Percentiles rank a stretch among this genome's conserved stretches.
These are phyloP conservation scores for Penicillium corylophilum DNA, from an alignment of 2,329 filamentous ascomycete species.

Conservation along the genomic window DNA sequence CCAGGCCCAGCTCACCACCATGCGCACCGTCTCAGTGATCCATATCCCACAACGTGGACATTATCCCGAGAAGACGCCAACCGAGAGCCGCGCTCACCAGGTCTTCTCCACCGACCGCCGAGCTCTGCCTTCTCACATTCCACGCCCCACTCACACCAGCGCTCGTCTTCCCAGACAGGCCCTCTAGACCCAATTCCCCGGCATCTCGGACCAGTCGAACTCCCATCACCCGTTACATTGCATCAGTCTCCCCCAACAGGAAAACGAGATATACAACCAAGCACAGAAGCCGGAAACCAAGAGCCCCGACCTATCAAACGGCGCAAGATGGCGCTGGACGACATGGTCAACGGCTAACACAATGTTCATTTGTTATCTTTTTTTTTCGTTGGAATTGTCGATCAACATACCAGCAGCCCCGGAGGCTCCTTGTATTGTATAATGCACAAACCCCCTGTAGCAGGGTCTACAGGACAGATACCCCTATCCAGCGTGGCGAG, in stretches of 20 bases:
- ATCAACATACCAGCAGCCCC: slow-evolving; percentile 5
- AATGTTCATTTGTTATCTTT: neutral
- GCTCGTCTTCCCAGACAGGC: slow-evolving; percentile 22
- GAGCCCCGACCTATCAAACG: slow-evolving; percentile 35
- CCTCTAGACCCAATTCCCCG: slow-evolving; percentile 24
- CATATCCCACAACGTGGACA: slow-evolving; percentile 31
- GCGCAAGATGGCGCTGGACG: slow-evolving; percentile 41
- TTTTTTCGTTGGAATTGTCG: neutral
- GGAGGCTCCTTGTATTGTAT: slow-evolving; percentile 25
- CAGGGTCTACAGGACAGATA: slow-evolving; percentile 24
- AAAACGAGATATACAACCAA: slow-evolving; percentile 13
- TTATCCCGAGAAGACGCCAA: slow-evolving; percentile 23
- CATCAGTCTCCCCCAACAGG: slow-evolving; percentile 17
- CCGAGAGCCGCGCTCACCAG: slow-evolving; percentile 23
- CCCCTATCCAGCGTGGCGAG: slow-evolving; percentile 6
- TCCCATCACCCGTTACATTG: slow-evolving; percentile 18
- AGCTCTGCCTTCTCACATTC: slow-evolving; percentile 29
- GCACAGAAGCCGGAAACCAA: slow-evolving; percentile 18
- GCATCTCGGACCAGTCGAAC: slow-evolving; percentile 19
- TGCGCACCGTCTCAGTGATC: slow-evolving; percentile 35
- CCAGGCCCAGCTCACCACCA: slow-evolving; percentile 23
- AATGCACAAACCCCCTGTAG: slow-evolving; percentile 19
- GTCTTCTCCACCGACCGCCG: slow-evolving; percentile 22
- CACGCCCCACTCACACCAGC: slow-evolving; percentile 22
- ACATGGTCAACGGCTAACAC: slow-evolving; percentile 40